Base-by-base conservation (phyloP, 805 yeast genomes). In the Priceomyces carsonii region DNA sequence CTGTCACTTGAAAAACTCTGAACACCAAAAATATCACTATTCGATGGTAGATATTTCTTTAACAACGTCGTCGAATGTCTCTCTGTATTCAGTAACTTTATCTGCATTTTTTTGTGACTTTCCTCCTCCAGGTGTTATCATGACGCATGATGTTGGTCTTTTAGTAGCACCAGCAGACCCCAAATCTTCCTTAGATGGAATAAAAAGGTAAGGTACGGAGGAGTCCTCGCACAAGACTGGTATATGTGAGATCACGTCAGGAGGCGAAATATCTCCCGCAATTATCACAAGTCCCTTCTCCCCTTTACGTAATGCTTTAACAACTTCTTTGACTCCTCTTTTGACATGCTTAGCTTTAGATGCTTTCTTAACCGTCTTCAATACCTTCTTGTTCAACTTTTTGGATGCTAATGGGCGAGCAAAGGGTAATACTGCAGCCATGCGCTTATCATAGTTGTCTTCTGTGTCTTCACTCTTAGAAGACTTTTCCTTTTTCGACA, bases 141-240 rank as follows among this genome's bases (percentile, higher is more conserved):
- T 87, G 19, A 93, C 96, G 63, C 95, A 90, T 24, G 97, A 88
- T 24, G 99, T 93, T 51, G 99, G 98, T 75, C 99, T 85, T 75
- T 93, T 93, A 39, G 99, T 93, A 43, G 97, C 95, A 59, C 98
- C 98, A 17, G 99, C 99, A 45, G 95, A 85, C 22, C 99, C 99
- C 48, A 93, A 77, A 60, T 93, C 98, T 71, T 93, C 97, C 69
- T 93, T 93, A 33, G 97, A 89, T 54, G 99, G 99, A 44, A 93
- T 79, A 66, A 93, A 93, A 26, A 91, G 77, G 59, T 73, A 95
- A 55, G 98, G 97, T 32, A 93, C 97, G 31, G 85, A 69, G 45
- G 77, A 71, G 61, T 93, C 99, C 71, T 93, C 99, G 70, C 99
- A 93, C 44, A 93, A 77, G 31, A 95, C 97, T 37, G 99, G 99